Base-by-base conservation (phyloP, 495 filamentous ascomycete species). In the Tetracladium setigerum region DNA sequence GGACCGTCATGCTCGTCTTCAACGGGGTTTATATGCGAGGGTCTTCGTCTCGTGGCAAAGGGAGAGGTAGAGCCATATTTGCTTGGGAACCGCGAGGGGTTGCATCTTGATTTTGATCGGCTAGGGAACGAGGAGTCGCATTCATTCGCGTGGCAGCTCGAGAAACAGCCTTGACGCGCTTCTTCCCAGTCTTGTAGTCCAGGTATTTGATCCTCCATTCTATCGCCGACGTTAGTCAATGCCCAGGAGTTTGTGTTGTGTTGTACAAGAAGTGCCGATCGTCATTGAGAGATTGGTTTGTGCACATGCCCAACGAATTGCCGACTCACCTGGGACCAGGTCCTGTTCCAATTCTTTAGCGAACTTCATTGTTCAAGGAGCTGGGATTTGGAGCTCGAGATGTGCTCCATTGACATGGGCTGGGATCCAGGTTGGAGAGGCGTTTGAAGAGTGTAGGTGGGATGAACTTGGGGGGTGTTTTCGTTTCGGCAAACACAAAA, bases 201-300 rank as follows among this genome's bases (percentile, higher is more conserved):
- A 95, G 73, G 66, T 95, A 95, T 64, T 95, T 94, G 53, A 77
- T 79, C 54, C 84, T 78, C 89, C 89, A 95, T 75, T 95, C 89
- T 70, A 50, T 17, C 42, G 43, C 1, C 39, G n/a, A 19, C 7
- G 36, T 42, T 30, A 38, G 19, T 46, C 41, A 52, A 19, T 44
- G 30, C 38, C 7, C 22, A 27, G 22, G 3, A 27, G 22, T n/a
- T n/a, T n/a, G n/a, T 27, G 14, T 22, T 30, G 17, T 32, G 34
- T 36, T 42, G 8, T 33, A 27, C 3, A 22, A 44, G 67, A 27
- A 7, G 22, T 27, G 22, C 7, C 22, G 22, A 27, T 27, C 22
- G 22, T 27, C 3, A 27, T 27, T 27, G 22, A 27, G 22, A 27
- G 3, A 27, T 27, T 27, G 3, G 22, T 7, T 27, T 27, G 22